A percentile compares a stretch with the other conserved stretches of the same genome.
Conservation (phyloP, 2,329 filamentous ascomycete genomes). For the Apiospora hydei region DNA sequence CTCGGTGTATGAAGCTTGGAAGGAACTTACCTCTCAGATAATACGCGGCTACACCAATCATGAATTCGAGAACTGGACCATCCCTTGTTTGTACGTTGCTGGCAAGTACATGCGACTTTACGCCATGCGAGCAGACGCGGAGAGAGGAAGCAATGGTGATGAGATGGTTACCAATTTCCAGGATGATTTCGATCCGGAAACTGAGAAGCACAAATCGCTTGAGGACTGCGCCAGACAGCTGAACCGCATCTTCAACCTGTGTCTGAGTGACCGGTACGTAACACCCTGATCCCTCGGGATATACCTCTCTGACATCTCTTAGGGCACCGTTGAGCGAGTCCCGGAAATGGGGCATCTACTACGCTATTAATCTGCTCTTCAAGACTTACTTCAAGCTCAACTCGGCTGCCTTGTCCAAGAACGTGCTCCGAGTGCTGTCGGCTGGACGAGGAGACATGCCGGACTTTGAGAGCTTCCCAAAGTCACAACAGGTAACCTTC, state of each 20-base stretch:
- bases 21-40: slow-evolving; percentile 78
- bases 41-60: slow-evolving; percentile 81
- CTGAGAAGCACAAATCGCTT: slow-evolving; percentile 81
- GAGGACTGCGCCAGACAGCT: slow-evolving; percentile 91
- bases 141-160: slow-evolving; percentile 54
- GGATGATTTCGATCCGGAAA: slow-evolving; percentile 82
- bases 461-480: slow-evolving; percentile 78
- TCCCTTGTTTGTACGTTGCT: slow-evolving; percentile 86
- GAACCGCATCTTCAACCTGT: slow-evolving; percentile 91
- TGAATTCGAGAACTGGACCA: slow-evolving; percentile 86
- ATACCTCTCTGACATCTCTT: slow-evolving; percentile 33
- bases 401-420: slow-evolving; percentile 86
- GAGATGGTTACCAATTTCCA: slow-evolving; percentile 61
- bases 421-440: slow-evolving; percentile 82
- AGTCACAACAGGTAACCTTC: slow-evolving; percentile 91
- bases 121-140: slow-evolving; percentile 88
- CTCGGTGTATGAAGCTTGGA: slow-evolving; percentile 89
- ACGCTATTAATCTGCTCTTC: slow-evolving; percentile 92
- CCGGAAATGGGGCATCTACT: slow-evolving; percentile 97
- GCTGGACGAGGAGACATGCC: slow-evolving; percentile 85
- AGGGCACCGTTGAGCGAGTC: slow-evolving; percentile 87
- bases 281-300: not conserved
- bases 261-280: slow-evolving; percentile 83
- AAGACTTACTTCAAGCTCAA: slow-evolving; percentile 99
- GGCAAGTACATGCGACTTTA: slow-evolving; percentile 88